phyloP scores from a whole-genome alignment of 345 rosid species.

The Lepidium aucheri region DNA sequence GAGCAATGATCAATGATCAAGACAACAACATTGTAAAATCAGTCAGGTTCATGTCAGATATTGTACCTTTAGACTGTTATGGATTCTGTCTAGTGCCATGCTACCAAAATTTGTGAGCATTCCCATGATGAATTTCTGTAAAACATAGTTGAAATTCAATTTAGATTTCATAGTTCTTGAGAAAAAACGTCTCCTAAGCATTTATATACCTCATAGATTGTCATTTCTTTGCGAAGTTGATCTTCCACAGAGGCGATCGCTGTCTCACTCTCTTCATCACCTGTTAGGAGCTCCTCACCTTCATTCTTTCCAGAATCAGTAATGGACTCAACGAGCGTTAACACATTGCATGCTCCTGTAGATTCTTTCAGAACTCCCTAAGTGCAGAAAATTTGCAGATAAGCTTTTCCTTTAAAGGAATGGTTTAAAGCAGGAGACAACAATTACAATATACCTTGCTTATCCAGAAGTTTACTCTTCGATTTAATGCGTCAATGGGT shows the following conservation, averaged over 20 bases:
- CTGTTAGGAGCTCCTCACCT: constrained; percentile 52
- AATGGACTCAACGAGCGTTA: constrained; percentile 58
- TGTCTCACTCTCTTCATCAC: constrained; percentile 77
- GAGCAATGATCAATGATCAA: constrained; percentile 1
- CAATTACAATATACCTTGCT: constrained; percentile 53
- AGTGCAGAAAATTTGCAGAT: neutral
- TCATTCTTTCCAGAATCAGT: constrained; percentile 52
- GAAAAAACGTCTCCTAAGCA: constrained; percentile 3
- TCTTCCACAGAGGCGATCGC: constrained; percentile 82
- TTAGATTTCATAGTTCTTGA: constrained; percentile 9
- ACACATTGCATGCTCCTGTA: constrained; percentile 41
- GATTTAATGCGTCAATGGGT: constrained; percentile 60
- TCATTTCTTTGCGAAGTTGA: constrained; percentile 86
- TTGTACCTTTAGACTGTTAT: constrained; percentile 77
- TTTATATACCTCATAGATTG: constrained; percentile 66
- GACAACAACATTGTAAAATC: neutral
- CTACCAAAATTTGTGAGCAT: constrained; percentile 94
- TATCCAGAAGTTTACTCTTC: constrained; percentile 81
- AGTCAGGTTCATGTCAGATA: neutral
- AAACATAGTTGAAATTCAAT: constrained; percentile 9
- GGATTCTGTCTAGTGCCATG: constrained; percentile 87
- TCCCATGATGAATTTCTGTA: constrained; percentile 86
- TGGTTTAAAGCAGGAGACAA: neutral
- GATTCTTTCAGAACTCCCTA: constrained; percentile 88
- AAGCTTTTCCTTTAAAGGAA: neutral